These are phyloP conservation scores for Casuarina glauca DNA, from an alignment of 306 rosid species.

Conservation along the genomic window DNA sequence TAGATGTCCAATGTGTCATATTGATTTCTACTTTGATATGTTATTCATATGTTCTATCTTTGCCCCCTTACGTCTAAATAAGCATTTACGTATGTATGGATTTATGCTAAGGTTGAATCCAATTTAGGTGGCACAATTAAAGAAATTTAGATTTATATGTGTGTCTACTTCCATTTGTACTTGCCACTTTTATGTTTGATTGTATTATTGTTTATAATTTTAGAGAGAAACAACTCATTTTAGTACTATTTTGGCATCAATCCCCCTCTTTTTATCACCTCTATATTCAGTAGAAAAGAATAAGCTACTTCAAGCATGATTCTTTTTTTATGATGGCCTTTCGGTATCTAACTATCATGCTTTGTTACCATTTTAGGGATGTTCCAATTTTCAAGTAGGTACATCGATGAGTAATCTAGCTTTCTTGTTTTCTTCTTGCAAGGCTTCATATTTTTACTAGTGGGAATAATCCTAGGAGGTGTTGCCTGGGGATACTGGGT, in stretches of 20 bases:
- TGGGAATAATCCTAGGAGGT: conserved; percentile 64
- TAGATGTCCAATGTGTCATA: neutral
- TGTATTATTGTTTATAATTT: neutral
- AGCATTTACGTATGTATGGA: neutral
- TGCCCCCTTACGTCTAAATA: neutral
- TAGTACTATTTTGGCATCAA: neutral
- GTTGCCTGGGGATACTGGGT: conserved; percentile 85
- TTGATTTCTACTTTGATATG: conserved; percentile 3
- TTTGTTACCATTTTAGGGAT: too few relatives aligned
- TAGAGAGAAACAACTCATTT: neutral
- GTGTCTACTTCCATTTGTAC: neutral
- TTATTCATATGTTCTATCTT: neutral
- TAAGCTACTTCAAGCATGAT: neutral
- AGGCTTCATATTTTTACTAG: conserved; percentile 58
- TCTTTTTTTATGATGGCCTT: neutral
- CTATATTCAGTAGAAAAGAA: neutral
- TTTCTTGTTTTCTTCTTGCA: conserved; percentile 29
- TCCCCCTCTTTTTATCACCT: neutral
- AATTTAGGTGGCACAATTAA: neutral
- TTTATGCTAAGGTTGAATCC: neutral
- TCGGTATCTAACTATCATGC: neutral
- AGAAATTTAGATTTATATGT: neutral
- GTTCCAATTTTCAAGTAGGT: neutral
- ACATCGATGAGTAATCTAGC: conserved; percentile 1
- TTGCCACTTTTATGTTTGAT: too few relatives aligned